Evolutionary conservation across 139 green algal species (phyloP), one percentile per base, ranked within the genome.

Genomic region (Chlorella sorokiniana): DNA sequence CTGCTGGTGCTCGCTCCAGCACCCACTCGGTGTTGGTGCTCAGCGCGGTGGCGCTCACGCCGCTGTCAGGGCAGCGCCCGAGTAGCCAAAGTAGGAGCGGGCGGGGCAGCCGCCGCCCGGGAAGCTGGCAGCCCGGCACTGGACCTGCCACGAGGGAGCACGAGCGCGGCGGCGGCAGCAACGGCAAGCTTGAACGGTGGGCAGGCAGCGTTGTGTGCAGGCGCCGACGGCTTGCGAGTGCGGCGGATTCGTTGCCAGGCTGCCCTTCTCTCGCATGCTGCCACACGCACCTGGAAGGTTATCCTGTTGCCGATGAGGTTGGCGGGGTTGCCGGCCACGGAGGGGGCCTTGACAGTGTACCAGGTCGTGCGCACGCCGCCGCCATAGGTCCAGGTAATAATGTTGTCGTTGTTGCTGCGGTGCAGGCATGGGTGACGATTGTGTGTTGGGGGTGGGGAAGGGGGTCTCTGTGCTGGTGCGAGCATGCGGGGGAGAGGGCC

Each of bases 351-450:
- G 48, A 11, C 11, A 56, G 48, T n/a, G n/a, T 56, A 11, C 48
- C 48, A 56, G 48, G 48, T 56, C 14, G 48, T 25, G 48, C 48
- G 23, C 27, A 65, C 44, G 68, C 51, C 27, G 51, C 42, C n/a
- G 27, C 68, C 68, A 41, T 76, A n/a, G 68, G 51, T 27, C 42
- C 51, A 72, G 38, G 16, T 23, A 11, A 72, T 16, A 44, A 44
- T 44, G 71, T 40, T 35, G 33, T 61, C 71, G 48, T 79, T 56
- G 63, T 33, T 23, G 51, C 71, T 71, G 62, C 62, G 37, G 54
- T 67, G n/a, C n/a, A n/a, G n/a, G n/a, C n/a, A n/a, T n/a, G n/a
- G n/a, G n/a, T n/a, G n/a, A n/a, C n/a, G n/a, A n/a, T n/a, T n/a
- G n/a, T n/a, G n/a, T n/a, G n/a, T n/a, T n/a, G n/a, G n/a, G n/a